Evolutionary conservation across 768 basidiomycete genomes (phyloP).

Genomic region (Podaxis carcinomalis): DNA sequence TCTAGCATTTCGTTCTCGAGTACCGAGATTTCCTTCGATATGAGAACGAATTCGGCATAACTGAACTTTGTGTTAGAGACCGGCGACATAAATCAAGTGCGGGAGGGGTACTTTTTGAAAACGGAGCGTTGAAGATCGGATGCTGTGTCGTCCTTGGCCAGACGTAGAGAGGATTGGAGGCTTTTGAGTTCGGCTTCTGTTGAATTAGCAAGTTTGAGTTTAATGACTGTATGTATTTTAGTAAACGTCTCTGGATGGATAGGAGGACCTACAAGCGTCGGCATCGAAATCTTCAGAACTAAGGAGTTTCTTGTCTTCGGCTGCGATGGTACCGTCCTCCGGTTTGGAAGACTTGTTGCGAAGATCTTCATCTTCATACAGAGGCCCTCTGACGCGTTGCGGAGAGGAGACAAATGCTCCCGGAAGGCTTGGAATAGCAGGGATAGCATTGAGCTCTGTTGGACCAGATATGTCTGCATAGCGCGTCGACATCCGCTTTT

Average conservation of each 20-base stretch:
- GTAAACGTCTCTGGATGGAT: neutral
- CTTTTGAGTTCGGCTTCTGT: constrained; percentile 77
- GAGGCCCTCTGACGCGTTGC: constrained; percentile 18
- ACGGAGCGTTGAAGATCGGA: constrained; percentile 86
- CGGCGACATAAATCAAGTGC: neutral
- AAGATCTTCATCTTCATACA: constrained; percentile 42
- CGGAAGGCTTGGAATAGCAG: constrained; percentile 34
- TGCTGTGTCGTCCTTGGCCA: constrained; percentile 68
- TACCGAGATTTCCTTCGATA: constrained; percentile 95
- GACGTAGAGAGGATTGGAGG: constrained; percentile 71
- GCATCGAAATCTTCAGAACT: constrained; percentile 84
- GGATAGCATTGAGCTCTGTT: constrained; percentile 45
- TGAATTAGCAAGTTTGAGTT: constrained; percentile 84
- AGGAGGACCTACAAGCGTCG: constrained; percentile 67
- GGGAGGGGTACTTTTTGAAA: constrained; percentile 76
- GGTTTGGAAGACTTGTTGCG: constrained; percentile 24
- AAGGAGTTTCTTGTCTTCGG: constrained; percentile 59
- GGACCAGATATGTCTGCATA: constrained; percentile 85
- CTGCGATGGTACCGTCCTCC: constrained; percentile 24
- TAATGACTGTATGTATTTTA: constrained; percentile 43
- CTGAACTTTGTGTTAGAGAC: constrained; percentile 35
- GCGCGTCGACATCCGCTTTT: constrained; percentile 93
- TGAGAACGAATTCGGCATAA: constrained; percentile 94
- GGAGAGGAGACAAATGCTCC: constrained; percentile 10
- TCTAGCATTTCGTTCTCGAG: constrained; percentile 98